These are phyloP conservation scores for Linanthus parryae DNA, from an alignment of 148 eudicot genomes.

Conservation along the genomic window DNA sequence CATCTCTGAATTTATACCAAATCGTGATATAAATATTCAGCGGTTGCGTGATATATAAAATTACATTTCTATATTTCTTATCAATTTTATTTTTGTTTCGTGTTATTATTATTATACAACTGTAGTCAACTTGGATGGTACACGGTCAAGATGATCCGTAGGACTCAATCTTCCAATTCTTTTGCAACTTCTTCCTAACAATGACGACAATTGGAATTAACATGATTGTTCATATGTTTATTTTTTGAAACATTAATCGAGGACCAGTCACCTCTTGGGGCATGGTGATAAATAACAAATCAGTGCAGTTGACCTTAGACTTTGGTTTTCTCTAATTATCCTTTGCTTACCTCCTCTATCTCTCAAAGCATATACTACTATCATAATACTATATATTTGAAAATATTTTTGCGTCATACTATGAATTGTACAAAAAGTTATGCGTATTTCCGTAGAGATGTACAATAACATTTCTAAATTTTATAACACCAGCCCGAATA, in stretches of 20 bases:
- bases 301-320: slow-evolving; percentile 5
- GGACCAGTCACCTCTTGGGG: slow-evolving; percentile 15
- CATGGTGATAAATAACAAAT: slow-evolving; percentile 7
- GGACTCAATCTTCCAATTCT: slow-evolving; percentile 12
- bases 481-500: no score
- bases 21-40: not conserved
- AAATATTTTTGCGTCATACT: no score
- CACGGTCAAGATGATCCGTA: slow-evolving; percentile 6
- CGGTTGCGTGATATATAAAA: not conserved
- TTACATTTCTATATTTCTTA: not conserved
- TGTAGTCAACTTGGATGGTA: slow-evolving; percentile 4
- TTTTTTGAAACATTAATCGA: slow-evolving; percentile 9
- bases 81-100: no score
- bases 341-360: not conserved
- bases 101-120: not conserved
- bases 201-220: slow-evolving; percentile 10
- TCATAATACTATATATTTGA: no score
- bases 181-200: slow-evolving; percentile 2
- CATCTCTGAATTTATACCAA: no score
- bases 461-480: no score
- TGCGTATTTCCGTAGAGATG: no score
- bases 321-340: slow-evolving; percentile 2
- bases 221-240: not conserved
- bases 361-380: not conserved
- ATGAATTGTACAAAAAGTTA: no score